A percentile compares a stretch with the other conserved stretches of the same genome.
Evolutionary conservation across 805 yeast species (phyloP).

Genomic region (Ogataea glucozyma): DNA sequence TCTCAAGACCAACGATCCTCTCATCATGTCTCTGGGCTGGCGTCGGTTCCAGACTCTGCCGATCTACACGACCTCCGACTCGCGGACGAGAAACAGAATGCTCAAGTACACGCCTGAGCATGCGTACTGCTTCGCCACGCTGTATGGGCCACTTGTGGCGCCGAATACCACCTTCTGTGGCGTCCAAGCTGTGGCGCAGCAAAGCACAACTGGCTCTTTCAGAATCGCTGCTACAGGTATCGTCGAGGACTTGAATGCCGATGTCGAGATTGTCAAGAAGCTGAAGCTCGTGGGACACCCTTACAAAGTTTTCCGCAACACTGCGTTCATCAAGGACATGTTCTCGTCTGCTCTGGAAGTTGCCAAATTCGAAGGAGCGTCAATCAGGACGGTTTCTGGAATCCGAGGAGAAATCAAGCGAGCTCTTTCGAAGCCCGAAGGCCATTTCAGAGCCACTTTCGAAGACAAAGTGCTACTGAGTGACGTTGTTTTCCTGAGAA

Average conservation of each 20-base stretch:
- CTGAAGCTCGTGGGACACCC: conserved; percentile 95
- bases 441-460: conserved; percentile 93
- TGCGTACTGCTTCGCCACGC: conserved; percentile 92
- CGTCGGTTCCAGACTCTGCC: conserved; percentile 97
- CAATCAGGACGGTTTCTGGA: conserved; percentile 94
- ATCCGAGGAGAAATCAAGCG: conserved; percentile 96
- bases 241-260: conserved; percentile 88
- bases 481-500: conserved; percentile 84
- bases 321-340: conserved; percentile 98
- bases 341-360: conserved; percentile 89
- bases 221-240: conserved; percentile 97
- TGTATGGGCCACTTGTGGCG: conserved; percentile 95
- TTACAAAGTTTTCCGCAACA: conserved; percentile 87
- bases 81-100: conserved; percentile 97
- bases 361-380: conserved; percentile 97
- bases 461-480: conserved; percentile 93
- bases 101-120: conserved; percentile 98
- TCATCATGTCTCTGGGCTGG: conserved; percentile 95
- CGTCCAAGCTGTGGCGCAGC: conserved; percentile 81
- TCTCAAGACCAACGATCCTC: conserved; percentile 91
- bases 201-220: conserved; percentile 84
- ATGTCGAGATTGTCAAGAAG: conserved; percentile 91
- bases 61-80: conserved; percentile 92
- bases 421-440: conserved; percentile 92
- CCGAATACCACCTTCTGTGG: conserved; percentile 98